Base-by-base conservation (phyloP, 2,329 filamentous ascomycete genomes). In the Cladosporium austrohemisphaericum region DNA sequence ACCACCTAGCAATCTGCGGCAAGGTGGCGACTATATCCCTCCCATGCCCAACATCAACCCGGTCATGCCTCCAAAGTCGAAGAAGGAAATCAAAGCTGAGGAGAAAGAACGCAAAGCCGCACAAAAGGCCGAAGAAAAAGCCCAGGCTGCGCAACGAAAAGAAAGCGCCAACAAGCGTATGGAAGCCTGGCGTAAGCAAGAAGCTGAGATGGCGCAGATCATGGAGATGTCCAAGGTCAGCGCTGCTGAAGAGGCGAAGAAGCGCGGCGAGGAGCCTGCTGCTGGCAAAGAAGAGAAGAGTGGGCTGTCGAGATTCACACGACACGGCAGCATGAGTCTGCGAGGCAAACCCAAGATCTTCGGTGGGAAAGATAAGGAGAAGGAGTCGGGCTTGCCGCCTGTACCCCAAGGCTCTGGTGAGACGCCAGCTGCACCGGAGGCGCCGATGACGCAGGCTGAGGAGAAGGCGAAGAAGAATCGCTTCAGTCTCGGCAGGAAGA, bases 321-420 rank as follows among this genome's bases (percentile, higher is more conserved):
- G 55, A 9, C 41, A 84, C 48, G 81, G 81, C 8, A 88, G 84
- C 66, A 92, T 88, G 71, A 90, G 87, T 55, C 78, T 95, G 72
- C 80, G 86, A 41, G 81, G 84, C 55, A 88, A 85, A 67, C 86
- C 86, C 57, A 84, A 88, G 60, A 79, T 78, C 25, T 86, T 87
- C 41, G 70, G 84, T 29, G 73, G 76, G 58, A 81, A 79, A 53
- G 76, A 79, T 53, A 76, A 69, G 57, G 65, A 69, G 14, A 65
- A 64, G 52, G 60, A 63, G 9, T 22, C 23, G 63, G 63, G 32
- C 56, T 32, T 58, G 20, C 56, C 60, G 10, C 35, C 47, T 13
- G 55, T 57, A 4, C 53, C 57, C 46, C 57, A 56, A 31, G 55
- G 51, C 8, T 37, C 37, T 22, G 54, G 53, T 16, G 48, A 46